Evolutionary conservation across 768 basidiomycete species (phyloP), one percentile per base, ranked within the genome.

Genomic region (Amanita inopinata): DNA sequence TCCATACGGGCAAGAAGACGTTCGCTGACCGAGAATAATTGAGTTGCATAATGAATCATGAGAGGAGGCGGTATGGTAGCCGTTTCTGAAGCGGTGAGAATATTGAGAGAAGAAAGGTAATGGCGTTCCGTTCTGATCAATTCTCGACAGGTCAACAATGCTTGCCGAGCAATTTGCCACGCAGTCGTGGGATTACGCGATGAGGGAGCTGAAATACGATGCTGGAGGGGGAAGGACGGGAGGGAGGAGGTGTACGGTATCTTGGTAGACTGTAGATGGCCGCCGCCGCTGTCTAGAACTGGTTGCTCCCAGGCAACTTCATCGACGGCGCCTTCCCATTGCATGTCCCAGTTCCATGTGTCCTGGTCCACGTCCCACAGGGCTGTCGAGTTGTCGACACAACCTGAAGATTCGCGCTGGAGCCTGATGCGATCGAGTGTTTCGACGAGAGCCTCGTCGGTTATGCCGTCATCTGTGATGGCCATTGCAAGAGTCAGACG

Each of bases 1-100:
- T 74, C 66, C 53, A 80, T 68, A n/a, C 60, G 59, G 14, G 57
- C 58, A n/a, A 79, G 49, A 31, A 81, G 61, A 12, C 57, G 56
- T 39, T 73, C 66, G 20, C 78, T 81, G 14, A 65, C 71, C 12
- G 54, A 51, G 25, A 77, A 61, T 8, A 83, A 67, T 5, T 63
- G 66, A 12, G 65, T 71, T 10, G 77, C 59, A 48, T 81, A 71
- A 7, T 64, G 54, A 15, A 68, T 53, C 65, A 83, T 71, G 10
- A 71, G 59, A 12, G 72, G 58, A 5, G 79, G 72, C 15, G 76
- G 73, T 1, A 67, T 62, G 5, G 67, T 58, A 20, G 32, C 65
- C 27, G 67, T 72, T 24, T 56, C 59, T 47, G 61, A 66, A n/a
- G 55, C 50, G 31, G 61, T 48, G 20, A 69, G 55, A 3, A 43